A percentile compares a stretch with the other conserved stretches of the same genome.
These are phyloP conservation scores for Metschnikowia anglica DNA, from an alignment of 805 yeast genomes.

Conservation along the genomic window DNA sequence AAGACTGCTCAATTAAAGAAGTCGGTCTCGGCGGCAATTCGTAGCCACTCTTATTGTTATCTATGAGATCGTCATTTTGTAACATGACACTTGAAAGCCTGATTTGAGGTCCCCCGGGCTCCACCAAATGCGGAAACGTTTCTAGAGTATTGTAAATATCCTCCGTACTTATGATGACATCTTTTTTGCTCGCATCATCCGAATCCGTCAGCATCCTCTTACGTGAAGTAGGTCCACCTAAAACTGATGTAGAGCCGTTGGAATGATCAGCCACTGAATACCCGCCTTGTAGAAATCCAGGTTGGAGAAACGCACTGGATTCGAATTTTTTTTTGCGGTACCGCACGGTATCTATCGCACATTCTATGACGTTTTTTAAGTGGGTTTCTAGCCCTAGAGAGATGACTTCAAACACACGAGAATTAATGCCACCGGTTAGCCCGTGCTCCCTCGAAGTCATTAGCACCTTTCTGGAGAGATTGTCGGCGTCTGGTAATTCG, in stretches of 20 bases:
- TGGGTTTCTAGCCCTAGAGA: constrained; percentile 81
- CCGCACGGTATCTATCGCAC: constrained; percentile 68
- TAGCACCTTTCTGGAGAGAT: constrained; percentile 63
- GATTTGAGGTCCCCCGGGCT: constrained; percentile 61
- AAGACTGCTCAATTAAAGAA: constrained; percentile 1
- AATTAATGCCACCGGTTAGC: constrained; percentile 72
- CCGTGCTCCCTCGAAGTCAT: constrained; percentile 92
- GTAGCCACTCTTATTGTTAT: constrained; percentile 24
- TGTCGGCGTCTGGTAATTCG: constrained; percentile 79
- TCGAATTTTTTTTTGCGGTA: constrained; percentile 52
- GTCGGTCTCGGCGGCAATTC: constrained; percentile 31
- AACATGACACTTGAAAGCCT: constrained; percentile 50
- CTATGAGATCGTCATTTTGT: constrained; percentile 51
- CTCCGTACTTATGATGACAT: constrained; percentile 55
- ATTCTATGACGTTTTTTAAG: constrained; percentile 69
- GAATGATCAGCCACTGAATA: not conserved
- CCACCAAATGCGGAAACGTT: constrained; percentile 64
- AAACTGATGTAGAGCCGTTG: not conserved
- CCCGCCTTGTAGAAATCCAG: constrained; percentile 20
- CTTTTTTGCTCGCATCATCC: constrained; percentile 5
- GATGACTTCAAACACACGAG: constrained; percentile 75
- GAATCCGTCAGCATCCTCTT: constrained; percentile 6
- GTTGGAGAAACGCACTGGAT: constrained; percentile 33
- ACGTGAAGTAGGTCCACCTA: not conserved
- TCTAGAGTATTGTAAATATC: constrained; percentile 65